Evolutionary conservation across 768 basidiomycete species (phyloP).

Genomic region (Trametes gibbosa): DNA sequence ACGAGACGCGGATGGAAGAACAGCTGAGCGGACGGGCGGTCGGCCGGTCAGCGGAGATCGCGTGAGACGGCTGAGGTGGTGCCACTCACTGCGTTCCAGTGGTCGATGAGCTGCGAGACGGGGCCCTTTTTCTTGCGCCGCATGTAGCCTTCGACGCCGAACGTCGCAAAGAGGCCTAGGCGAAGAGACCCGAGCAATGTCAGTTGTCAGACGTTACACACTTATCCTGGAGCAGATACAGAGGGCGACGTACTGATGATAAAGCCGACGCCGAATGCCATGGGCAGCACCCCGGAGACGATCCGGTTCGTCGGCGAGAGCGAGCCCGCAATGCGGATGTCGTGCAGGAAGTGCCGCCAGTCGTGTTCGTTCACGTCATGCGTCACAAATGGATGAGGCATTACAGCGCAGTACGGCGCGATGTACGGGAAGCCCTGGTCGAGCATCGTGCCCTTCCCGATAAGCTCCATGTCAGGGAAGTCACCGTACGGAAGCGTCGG

Average conservation of each 20-base stretch:
- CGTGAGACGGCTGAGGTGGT: too few relatives aligned
- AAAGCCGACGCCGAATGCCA: slow-evolving; percentile 1
- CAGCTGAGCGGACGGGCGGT: slow-evolving; percentile 6
- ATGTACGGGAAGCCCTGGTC: slow-evolving; percentile 43
- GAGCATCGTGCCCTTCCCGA: slow-evolving; percentile 33
- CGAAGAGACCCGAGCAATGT: slow-evolving; percentile 5
- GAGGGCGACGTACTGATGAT: slow-evolving; percentile 3
- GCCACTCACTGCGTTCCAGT: slow-evolving; percentile 49
- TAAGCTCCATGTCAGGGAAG: slow-evolving; percentile 33
- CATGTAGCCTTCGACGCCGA: slow-evolving; percentile 25
- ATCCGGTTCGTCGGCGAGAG: slow-evolving; percentile 18
- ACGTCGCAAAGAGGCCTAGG: slow-evolving; percentile 20
- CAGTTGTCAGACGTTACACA: too few relatives aligned
- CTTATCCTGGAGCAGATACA: too few relatives aligned
- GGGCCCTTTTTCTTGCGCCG: slow-evolving; percentile 37
- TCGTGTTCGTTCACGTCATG: slow-evolving; percentile 48
- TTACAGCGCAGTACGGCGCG: slow-evolving; percentile 37
- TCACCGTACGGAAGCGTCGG: neutral
- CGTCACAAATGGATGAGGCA: slow-evolving; percentile 45
- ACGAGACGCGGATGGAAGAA: slow-evolving; percentile 26
- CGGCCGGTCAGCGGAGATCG: too few relatives aligned
- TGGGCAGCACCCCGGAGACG: slow-evolving; percentile 4
- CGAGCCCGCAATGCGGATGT: slow-evolving; percentile 16
- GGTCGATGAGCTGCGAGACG: slow-evolving; percentile 41
- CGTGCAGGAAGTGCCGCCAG: slow-evolving; percentile 35